A percentile compares a stretch with the other conserved stretches of the same genome.
Conservation (phyloP, 768 basidiomycete genomes). For the Boletellus ananiceps region DNA sequence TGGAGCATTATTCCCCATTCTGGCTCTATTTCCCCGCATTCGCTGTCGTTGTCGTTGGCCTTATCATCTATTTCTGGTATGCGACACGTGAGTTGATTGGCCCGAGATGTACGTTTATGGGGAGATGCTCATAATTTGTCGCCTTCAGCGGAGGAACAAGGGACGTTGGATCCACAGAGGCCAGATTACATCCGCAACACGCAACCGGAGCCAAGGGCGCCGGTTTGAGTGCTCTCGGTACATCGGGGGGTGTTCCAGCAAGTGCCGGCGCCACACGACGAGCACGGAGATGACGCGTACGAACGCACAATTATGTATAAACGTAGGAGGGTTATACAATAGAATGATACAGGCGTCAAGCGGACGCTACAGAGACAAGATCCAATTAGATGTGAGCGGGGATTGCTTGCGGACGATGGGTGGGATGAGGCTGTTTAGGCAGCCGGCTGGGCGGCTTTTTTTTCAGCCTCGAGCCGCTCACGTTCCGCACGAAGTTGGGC, state of each 20-base stretch:
- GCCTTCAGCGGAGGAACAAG: conserved; percentile 66
- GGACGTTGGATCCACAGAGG: conserved; percentile 51
- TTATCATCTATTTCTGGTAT: conserved; percentile 84
- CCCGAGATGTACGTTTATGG: not conserved
- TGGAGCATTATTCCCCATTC: conserved; percentile 73
- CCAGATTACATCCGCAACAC: conserved; percentile 51
- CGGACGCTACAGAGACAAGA: conserved; percentile 22
- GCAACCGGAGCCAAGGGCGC: conserved; percentile 14
- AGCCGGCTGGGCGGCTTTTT: conserved; percentile 26
- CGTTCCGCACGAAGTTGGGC: conserved; percentile 25
- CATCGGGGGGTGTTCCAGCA: not conserved
- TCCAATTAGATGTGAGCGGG: conserved; percentile 26
- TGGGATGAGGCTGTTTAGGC: conserved; percentile 20
- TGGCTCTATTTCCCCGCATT: conserved; percentile 89
- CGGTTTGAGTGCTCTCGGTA: conserved; percentile 11
- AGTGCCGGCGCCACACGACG: not conserved
- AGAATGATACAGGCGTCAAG: not conserved
- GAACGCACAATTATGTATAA: not conserved
- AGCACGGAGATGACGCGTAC: not conserved
- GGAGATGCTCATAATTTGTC: conserved; percentile 6
- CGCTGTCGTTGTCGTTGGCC: conserved; percentile 60
- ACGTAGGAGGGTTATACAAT: not conserved
- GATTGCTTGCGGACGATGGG: conserved; percentile 19
- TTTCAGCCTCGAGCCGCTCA: conserved; percentile 45
- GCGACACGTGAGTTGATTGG: conserved; percentile 59